Conservation (phyloP, 2,329 filamentous ascomycete species). For the Pseudopithomyces chartarum region DNA sequence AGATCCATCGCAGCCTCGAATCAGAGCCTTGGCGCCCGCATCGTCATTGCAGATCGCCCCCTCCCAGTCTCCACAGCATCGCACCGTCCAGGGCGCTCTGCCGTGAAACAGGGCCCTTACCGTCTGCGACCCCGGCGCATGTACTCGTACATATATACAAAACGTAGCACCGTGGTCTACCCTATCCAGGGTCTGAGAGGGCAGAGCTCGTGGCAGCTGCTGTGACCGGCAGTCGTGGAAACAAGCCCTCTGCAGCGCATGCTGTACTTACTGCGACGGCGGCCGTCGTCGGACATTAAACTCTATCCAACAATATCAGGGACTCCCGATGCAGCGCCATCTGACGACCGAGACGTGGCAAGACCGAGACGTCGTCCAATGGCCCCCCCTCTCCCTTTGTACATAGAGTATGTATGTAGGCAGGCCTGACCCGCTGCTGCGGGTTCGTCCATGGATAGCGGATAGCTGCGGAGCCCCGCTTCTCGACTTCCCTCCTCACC, state of each 20-base stretch:
- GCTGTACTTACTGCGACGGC: no score
- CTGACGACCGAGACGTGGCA: not conserved
- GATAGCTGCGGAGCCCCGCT: constrained; percentile 1
- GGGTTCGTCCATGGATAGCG: not conserved
- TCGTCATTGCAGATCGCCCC: constrained; percentile 1
- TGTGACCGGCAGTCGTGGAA: not conserved
- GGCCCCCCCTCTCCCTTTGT: not conserved
- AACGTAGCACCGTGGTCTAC: no score
- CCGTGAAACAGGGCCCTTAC: constrained; percentile 1
- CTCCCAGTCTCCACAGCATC: not conserved
- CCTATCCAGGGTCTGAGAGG: no score
- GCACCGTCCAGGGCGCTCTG: not conserved
- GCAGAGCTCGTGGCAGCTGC: constrained; percentile 1
- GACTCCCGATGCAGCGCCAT: not conserved
- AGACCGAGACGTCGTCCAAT: not conserved
- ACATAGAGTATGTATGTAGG: no score
- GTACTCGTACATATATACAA: not conserved
- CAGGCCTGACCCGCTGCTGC: not conserved
- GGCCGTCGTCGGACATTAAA: not conserved
- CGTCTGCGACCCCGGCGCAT: not conserved
- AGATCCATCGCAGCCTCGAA: not conserved
- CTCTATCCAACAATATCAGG: not conserved
- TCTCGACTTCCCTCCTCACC: not conserved
- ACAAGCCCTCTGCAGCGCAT: not conserved
- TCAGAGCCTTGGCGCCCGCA: not conserved